phyloP scores from a whole-genome alignment of 2,329 filamentous ascomycete genomes.

The Fusarium anthophilum region DNA sequence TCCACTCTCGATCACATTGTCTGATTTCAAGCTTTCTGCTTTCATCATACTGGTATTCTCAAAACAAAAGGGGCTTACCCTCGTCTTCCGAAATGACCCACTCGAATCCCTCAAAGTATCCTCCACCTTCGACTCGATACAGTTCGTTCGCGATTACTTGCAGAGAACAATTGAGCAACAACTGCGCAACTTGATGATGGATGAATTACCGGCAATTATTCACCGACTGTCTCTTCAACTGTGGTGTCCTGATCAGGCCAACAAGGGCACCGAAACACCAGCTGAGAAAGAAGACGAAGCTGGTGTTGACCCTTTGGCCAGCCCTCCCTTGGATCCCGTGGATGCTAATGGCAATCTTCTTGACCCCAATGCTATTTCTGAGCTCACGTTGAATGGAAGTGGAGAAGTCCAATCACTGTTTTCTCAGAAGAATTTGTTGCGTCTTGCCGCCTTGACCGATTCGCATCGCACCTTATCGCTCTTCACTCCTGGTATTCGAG shows the following conservation, averaged over 20 bases:
- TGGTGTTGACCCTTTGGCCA: conserved; percentile 81
- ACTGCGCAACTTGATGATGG: conserved; percentile 94
- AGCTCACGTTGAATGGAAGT: conserved; percentile 79
- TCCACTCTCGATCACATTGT: conserved; percentile 95
- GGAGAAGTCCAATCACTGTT: conserved; percentile 89
- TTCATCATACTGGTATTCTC: conserved; percentile 99
- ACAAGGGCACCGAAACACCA: conserved; percentile 58
- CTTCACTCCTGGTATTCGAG: conserved; percentile 88
- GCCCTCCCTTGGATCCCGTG: conserved; percentile 82
- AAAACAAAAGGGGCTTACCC: conserved; percentile 93
- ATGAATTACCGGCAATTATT: conserved; percentile 95
- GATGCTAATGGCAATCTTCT: conserved; percentile 82
- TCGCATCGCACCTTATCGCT: conserved; percentile 91
- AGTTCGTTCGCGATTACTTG: conserved; percentile 96
- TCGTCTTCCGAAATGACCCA: conserved; percentile 98
- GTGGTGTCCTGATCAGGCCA: conserved; percentile 85
- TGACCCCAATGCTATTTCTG: conserved; percentile 78
- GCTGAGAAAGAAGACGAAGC: conserved; percentile 64
- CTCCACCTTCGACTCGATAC: conserved; percentile 98
- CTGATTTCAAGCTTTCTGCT: conserved; percentile 93
- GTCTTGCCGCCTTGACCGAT: conserved; percentile 82
- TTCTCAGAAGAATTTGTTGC: conserved; percentile 91
- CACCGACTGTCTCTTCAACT: conserved; percentile 88
- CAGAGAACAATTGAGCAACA: conserved; percentile 96
- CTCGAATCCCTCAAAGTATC: conserved; percentile 98